Base-by-base conservation (phyloP, 768 basidiomycete genomes). In the Leccinum incarnatum region DNA sequence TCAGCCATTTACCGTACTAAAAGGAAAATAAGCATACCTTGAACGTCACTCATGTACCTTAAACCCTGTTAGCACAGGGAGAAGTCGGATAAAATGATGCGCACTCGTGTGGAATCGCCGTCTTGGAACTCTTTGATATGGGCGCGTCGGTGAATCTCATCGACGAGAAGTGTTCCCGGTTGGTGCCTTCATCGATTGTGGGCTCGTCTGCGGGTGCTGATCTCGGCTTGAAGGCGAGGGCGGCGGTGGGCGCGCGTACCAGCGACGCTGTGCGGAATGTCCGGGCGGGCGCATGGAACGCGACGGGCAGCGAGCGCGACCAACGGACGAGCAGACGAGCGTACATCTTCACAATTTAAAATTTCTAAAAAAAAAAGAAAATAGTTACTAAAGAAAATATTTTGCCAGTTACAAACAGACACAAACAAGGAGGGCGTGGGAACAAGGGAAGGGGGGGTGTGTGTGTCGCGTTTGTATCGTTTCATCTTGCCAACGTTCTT, bases 41-140 rank as follows among this genome's bases (percentile, higher is more conserved):
- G 80, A 15, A 80, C 80, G 59, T 81, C 79, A 25, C 79, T 78
- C 72, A 81, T 66, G 58, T 72, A 76, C 61, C 78, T 79, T 54
- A 23, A n/a, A 51, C 29, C 19, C 57, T 53, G 57, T 69, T 49
- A 69, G 69, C 50, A 63, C 25, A 61, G 53, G 60, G 53, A 72
- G 30, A 50, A 59, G 37, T 36, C 17, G 47, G 40, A 49, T 34
- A 19, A 59, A 56, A 37, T 14, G 32, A 14, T 53, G 65, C 79
- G 54, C 65, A 80, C 76, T 81, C 76, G 62, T 81, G 77, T 59
- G 67, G 69, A 30, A 81, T 77, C 1, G 75, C 76, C 56, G 60
- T 65, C 65, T 80, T 80, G 15, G 77, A 77, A 15, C 60, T 69
- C n/a, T 53, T 52, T 25, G 80, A 80, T 55, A 81, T 77, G 7